phyloP scores from a whole-genome alignment of 2,329 filamentous ascomycete genomes.

The Neonectria sp. region DNA sequence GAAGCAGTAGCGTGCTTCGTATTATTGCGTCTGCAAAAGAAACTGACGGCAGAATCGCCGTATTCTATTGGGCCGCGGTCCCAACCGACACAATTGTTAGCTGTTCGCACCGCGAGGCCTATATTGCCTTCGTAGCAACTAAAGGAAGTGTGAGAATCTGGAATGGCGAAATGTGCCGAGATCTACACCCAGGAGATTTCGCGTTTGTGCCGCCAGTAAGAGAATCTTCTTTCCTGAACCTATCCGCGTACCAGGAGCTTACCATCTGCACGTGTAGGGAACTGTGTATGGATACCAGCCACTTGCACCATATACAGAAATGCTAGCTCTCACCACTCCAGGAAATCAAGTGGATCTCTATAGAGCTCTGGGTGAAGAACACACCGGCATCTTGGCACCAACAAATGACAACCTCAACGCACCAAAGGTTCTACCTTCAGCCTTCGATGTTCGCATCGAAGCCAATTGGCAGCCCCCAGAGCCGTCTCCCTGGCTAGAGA shows the following conservation, averaged over 20 bases:
- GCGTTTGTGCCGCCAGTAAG: conserved; percentile 20
- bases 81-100: neutral
- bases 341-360: conserved; percentile 3
- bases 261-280: neutral
- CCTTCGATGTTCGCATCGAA: neutral
- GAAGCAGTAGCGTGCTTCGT: neutral
- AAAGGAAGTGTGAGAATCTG: conserved; percentile 9
- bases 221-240: neutral
- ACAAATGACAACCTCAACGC: neutral
- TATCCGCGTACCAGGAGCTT: neutral
- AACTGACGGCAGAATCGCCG: neutral
- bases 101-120: neutral
- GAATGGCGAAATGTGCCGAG: neutral
- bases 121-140: conserved; percentile 15
- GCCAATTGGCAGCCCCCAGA: neutral
- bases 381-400: neutral
- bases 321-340: conserved; percentile 7
- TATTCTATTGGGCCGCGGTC: neutral
- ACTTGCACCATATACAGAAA: conserved; percentile 14
- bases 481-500: conserved; percentile 5
- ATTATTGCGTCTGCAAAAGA: conserved; percentile 3
- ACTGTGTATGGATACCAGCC: conserved; percentile 16
- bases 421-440: neutral
- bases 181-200: conserved; percentile 19
- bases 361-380: conserved; percentile 2